Evolutionary conservation across 176 grass and related monocot genomes (phyloP).

Genomic region (Triticum turgidum): DNA sequence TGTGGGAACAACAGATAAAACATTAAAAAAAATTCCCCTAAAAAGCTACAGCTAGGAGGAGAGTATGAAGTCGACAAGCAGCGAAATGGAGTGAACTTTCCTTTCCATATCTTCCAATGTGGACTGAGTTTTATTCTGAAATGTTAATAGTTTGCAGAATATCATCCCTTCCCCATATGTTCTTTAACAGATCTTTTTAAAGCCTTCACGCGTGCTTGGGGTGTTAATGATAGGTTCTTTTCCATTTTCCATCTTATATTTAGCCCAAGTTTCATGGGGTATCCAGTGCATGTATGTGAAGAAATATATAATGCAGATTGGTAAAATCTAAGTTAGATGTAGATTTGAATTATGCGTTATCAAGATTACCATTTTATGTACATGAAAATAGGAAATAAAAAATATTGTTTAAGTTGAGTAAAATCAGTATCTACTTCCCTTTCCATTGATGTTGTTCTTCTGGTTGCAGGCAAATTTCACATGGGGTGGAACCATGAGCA

Average conservation of each 20-base stretch:
- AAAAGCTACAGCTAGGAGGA: not conserved
- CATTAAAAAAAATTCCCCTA: not conserved
- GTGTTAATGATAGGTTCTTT: not conserved
- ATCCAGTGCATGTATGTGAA: not conserved
- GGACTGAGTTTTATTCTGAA: not conserved
- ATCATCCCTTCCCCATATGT: not conserved
- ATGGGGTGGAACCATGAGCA: constrained; percentile 83
- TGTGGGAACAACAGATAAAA: not conserved
- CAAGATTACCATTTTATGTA: not conserved
- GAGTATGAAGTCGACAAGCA: not conserved
- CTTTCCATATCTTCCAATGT: not conserved
- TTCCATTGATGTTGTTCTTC: constrained; percentile 25
- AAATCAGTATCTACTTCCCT: not conserved
- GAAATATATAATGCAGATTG: constrained; percentile 3
- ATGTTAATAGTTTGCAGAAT: not conserved
- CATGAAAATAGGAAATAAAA: not conserved
- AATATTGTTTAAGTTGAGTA: not conserved
- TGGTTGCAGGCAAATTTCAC: constrained; percentile 60
- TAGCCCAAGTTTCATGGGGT: not conserved
- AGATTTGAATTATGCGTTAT: not conserved
- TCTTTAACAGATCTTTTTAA: not conserved
- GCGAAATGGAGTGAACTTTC: not conserved
- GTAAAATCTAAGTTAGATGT: not conserved
- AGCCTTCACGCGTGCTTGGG: not conserved
- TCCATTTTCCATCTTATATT: not conserved